Percentiles rank a stretch among this genome's conserved stretches.
Evolutionary conservation across 73 alveolate genomes (phyloP).

Genomic region (Strombidium stylifer): DNA sequence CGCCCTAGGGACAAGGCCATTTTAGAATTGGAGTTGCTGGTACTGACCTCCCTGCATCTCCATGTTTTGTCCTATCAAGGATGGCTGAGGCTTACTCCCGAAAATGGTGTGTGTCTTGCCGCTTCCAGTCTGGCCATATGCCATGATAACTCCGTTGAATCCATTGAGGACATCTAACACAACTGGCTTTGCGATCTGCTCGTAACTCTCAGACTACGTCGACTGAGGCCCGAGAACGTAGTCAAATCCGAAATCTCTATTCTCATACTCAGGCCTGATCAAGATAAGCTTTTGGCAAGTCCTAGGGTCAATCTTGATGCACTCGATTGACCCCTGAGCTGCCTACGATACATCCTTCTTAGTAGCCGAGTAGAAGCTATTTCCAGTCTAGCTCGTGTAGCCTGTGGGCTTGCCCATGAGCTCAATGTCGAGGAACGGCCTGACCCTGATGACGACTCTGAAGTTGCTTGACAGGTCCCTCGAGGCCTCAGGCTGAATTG

Average conservation of each 20-base stretch:
- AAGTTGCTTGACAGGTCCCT: too few species aligned
- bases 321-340: too few species aligned
- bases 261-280: slow-evolving; percentile 50
- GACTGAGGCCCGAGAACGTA: slow-evolving; percentile 29
- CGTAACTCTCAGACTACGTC: slow-evolving; percentile 15
- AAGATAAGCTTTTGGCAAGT: slow-evolving; percentile 17
- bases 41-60: slow-evolving; percentile 36
- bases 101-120: slow-evolving; percentile 89
- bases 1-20: slow-evolving; percentile 91
- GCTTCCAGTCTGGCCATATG: slow-evolving; percentile 90
- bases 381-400: too few species aligned
- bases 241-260: slow-evolving; percentile 55
- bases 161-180: slow-evolving; percentile 82
- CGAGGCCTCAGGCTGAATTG: too few species aligned
- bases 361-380: too few species aligned
- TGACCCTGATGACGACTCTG: slow-evolving; percentile 48
- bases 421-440: slow-evolving; percentile 55
- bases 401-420: slow-evolving; percentile 41
- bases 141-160: slow-evolving; percentile 83
- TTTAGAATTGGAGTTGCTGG: slow-evolving; percentile 58
- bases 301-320: too few species aligned
- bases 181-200: slow-evolving; percentile 34
- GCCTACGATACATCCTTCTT: too few species aligned
- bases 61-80: slow-evolving; percentile 11
- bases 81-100: slow-evolving; percentile 50